Base-by-base conservation (phyloP, 139 green algal species). In the Astrephomene gubernaculifera region DNA sequence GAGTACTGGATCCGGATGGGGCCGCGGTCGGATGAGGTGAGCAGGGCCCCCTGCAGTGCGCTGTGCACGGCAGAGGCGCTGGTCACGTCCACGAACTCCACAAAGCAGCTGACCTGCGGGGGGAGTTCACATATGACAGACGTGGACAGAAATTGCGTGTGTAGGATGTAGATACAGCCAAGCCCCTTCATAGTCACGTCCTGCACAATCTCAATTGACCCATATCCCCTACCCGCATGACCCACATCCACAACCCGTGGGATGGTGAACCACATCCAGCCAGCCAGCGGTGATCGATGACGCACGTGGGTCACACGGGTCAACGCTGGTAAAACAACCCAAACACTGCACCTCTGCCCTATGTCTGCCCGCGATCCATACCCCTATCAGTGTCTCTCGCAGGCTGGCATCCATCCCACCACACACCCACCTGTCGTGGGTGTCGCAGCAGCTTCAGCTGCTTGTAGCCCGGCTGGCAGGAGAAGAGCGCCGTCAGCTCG, bases 1-100 rank as follows among this genome's bases (percentile, higher is more conserved):
- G 83, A 94, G 91, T 93, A 98, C 91, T 98, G 95, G 75, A 98
- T 94, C 57, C 96, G 92, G 67, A 98, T 97, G 61, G 93, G 93
- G 52, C 96, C 96, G 14, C 95, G 88, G 80, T 98, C 95, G 49
- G 49, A 57, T 57, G 49, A 17, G 49, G 49, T 57, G 17, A 17
- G 49, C 49, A 57, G 49, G 49, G 49, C 49, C 49, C 49, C 49
- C 17, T 57, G 49, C 49, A 17, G 49, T 25, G 49, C 49, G 12
- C 17, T 57, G 49, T 17, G 49, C 64, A 96, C 94, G 31, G 90
- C 87, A 61, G 92, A 91, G 31, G 96, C 96, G 12, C 89, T 88
- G 2, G 83, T 35, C 0, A 97, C 68, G 78, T 98, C 95, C 0
- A 45, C 35, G 86, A 98, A 98, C 90, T 98, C 96, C 35, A 98